Evolutionary conservation across 2,329 filamentous ascomycete genomes (phyloP).

Genomic region (Nemania sp.): DNA sequence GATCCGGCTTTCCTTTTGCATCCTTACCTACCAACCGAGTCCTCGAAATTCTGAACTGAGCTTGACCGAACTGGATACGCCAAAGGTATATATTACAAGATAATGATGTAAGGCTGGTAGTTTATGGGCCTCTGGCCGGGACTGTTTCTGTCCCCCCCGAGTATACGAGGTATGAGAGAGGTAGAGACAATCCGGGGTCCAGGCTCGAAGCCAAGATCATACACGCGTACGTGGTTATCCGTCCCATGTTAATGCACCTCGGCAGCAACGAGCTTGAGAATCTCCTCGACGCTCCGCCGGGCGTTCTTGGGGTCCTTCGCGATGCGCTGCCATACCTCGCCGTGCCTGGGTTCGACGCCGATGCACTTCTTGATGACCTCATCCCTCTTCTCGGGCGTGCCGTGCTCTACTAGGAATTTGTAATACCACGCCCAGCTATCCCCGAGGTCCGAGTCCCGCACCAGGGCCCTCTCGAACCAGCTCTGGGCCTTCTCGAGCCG

Average conservation of each 20-base stretch:
- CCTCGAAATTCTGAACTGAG: no score
- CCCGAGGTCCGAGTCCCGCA: conserved; percentile 83
- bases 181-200: no score
- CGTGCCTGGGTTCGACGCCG: conserved; percentile 84
- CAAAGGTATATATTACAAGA: no score
- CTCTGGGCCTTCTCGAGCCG: conserved; percentile 90
- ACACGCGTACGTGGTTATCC: no score
- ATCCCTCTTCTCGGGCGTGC: conserved; percentile 86
- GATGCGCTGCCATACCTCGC: conserved; percentile 86
- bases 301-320: conserved; percentile 87
- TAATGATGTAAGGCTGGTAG: no score
- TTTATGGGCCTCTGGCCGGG: no score
- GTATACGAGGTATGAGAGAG: no score
- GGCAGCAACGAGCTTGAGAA: conserved; percentile 75
- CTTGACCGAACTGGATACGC: no score
- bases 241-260: conserved; percentile 34
- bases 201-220: no score
- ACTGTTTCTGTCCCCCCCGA: no score
- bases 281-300: conserved; percentile 73
- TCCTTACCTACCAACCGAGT: no score
- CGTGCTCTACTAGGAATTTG: conserved; percentile 89
- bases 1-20: no score
- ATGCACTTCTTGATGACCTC: conserved; percentile 84
- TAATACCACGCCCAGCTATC: conserved; percentile 99
- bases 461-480: conserved; percentile 96